Percentiles rank a stretch among this genome's conserved stretches.
Evolutionary conservation across 2,329 filamentous ascomycete species (phyloP).

Genomic region (Ustulina deusta): DNA sequence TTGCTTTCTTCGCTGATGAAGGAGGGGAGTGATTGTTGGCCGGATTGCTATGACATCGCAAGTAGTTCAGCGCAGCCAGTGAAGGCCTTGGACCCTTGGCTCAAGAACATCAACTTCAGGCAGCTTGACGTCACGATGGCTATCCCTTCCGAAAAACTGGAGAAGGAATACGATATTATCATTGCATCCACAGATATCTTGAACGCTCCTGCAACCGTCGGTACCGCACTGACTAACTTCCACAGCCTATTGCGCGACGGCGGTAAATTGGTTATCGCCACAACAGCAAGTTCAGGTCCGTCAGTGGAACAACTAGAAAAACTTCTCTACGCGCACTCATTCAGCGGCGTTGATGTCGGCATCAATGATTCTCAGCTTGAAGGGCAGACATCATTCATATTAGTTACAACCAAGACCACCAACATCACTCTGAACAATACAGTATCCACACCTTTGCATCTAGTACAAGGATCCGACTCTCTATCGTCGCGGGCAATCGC

Average conservation of each 20-base stretch:
- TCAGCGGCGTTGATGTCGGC: slow-evolving; percentile 5
- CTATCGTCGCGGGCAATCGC: slow-evolving; percentile 11
- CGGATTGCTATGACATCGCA: slow-evolving; percentile 18
- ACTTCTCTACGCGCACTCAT: slow-evolving; percentile 8
- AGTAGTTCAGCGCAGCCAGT: background rate
- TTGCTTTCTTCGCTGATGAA: slow-evolving; percentile 22
- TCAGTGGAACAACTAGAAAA: background rate
- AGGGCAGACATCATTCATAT: slow-evolving; percentile 1
- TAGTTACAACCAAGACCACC: slow-evolving; percentile 16
- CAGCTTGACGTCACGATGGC: slow-evolving; percentile 19
- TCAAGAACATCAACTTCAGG: slow-evolving; percentile 5
- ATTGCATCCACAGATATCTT: slow-evolving; percentile 20
- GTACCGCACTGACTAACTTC: slow-evolving; percentile 9
- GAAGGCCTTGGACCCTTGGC: slow-evolving; percentile 12
- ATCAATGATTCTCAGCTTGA: background rate
- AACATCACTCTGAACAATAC: background rate
- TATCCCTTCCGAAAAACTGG: slow-evolving; percentile 11
- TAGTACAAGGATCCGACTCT: slow-evolving; percentile 17
- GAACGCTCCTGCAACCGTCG: background rate
- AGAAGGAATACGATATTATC: slow-evolving; percentile 21
- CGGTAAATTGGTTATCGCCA: slow-evolving; percentile 20
- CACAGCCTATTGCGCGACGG: slow-evolving; percentile 17
- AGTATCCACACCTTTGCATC: background rate
- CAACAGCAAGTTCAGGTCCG: background rate
- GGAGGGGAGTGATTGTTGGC: slow-evolving; percentile 4